phyloP scores from a whole-genome alignment of 345 rosid genomes.

The Raphanus raphanistrum region DNA sequence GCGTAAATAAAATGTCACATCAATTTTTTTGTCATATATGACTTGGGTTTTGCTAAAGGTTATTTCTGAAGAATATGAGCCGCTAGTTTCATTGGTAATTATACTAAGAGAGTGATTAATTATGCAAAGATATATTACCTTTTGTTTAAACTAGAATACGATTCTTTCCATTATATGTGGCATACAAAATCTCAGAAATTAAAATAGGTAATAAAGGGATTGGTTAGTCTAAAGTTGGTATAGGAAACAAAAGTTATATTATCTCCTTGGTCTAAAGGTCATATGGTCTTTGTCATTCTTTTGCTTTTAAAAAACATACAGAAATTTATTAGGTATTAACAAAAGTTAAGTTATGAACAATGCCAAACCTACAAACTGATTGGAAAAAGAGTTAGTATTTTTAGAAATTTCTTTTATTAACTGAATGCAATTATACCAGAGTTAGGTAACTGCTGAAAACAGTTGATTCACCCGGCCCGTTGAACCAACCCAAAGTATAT shows the following conservation, averaged over 20 bases:
- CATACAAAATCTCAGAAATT: slow-evolving; percentile 32
- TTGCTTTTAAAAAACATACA: slow-evolving; percentile 20
- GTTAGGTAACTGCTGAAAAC: not conserved
- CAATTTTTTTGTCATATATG: slow-evolving; percentile 36
- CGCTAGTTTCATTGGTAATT: slow-evolving; percentile 24
- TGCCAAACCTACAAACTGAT: not conserved
- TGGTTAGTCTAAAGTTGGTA: slow-evolving; percentile 40
- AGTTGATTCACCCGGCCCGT: not conserved
- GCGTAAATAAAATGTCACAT: slow-evolving; percentile 28
- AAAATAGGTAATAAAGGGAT: slow-evolving; percentile 5
- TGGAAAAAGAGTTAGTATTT: not conserved
- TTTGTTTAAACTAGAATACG: slow-evolving; percentile 38
- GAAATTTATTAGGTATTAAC: not conserved
- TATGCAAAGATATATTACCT: slow-evolving; percentile 30
- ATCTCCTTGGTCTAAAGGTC: slow-evolving; percentile 37
- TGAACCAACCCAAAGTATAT: not conserved
- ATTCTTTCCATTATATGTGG: slow-evolving; percentile 42
- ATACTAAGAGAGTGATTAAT: slow-evolving; percentile 12
- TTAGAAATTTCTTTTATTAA: not conserved
- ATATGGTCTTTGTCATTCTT: slow-evolving; percentile 25
- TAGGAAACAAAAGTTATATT: slow-evolving; percentile 22
- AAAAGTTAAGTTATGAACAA: not conserved
- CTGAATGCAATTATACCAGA: not conserved
- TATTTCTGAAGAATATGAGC: slow-evolving; percentile 12
- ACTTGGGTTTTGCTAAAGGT: slow-evolving; percentile 27